These are phyloP conservation scores for Polygonum maritimum DNA, from an alignment of 148 eudicot genomes.

Conservation along the genomic window DNA sequence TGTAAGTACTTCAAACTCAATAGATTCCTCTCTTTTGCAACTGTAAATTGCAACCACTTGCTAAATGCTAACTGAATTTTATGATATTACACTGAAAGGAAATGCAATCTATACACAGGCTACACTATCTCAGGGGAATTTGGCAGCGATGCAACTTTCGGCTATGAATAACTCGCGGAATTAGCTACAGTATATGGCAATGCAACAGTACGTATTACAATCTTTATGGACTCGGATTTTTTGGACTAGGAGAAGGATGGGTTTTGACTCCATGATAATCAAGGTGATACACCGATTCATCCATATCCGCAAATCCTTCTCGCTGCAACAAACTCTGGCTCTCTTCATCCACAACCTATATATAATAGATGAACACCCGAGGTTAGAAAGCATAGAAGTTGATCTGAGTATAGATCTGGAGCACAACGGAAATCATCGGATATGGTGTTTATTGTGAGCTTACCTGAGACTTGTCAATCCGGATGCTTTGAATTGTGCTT, in stretches of 20 bases:
- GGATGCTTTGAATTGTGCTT: not conserved
- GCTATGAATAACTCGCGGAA: slow-evolving; percentile 42
- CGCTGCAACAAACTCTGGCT: slow-evolving; percentile 9
- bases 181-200: not conserved
- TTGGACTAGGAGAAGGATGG: slow-evolving; percentile 49
- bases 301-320: slow-evolving; percentile 14
- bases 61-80: not conserved
- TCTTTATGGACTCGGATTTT: slow-evolving; percentile 39
- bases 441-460: not conserved
- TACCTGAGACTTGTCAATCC: slow-evolving; percentile 20
- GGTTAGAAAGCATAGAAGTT: not conserved
- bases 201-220: slow-evolving; percentile 24
- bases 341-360: slow-evolving; percentile 21
- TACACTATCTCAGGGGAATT: slow-evolving; percentile 33
- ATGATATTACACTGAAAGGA: slow-evolving; percentile 11
- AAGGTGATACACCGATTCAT: slow-evolving; percentile 39
- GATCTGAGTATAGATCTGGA: not conserved
- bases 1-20: too few species aligned
- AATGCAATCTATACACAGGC: slow-evolving; percentile 52
- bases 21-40: not conserved
- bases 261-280: slow-evolving; percentile 65
- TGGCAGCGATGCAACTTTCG: slow-evolving; percentile 27
- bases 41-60: not conserved
- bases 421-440: not conserved
- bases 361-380: not conserved